Evolutionary conservation across 345 rosid genomes (phyloP).

Genomic region (Passiflora organensis): DNA sequence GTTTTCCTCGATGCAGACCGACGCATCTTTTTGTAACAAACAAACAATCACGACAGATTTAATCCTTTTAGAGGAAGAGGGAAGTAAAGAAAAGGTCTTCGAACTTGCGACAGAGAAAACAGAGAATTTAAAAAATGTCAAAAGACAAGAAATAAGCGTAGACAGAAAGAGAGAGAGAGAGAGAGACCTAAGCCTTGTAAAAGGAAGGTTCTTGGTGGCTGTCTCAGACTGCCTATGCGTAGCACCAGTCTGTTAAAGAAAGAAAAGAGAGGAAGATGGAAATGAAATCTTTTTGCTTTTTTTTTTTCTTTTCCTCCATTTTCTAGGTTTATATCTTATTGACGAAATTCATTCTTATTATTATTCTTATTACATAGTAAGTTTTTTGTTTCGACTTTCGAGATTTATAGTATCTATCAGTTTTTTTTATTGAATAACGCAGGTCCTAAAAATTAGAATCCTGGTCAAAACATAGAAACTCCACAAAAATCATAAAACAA

Average conservation of each 20-base stretch:
- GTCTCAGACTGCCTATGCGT: background rate
- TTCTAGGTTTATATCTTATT: background rate
- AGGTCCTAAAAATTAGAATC: too few relatives aligned
- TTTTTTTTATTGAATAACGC: too few relatives aligned
- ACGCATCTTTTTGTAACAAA: constrained; percentile 58
- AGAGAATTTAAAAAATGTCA: background rate
- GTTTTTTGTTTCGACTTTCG: too few relatives aligned
- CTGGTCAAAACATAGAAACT: too few relatives aligned
- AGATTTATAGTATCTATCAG: too few relatives aligned
- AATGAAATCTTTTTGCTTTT: background rate
- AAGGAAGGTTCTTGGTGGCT: constrained; percentile 2
- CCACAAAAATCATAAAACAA: too few relatives aligned
- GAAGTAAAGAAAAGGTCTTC: too few relatives aligned
- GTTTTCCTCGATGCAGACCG: constrained; percentile 71
- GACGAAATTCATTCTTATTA: too few relatives aligned
- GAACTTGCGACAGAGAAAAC: constrained; percentile 20
- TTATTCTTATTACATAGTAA: too few relatives aligned
- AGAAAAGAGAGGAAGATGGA: background rate
- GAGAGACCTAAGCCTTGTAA: constrained; percentile 1
- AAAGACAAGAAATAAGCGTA: background rate
- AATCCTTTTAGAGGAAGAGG: background rate
- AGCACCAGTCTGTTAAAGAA: constrained; percentile 1
- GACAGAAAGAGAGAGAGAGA: background rate
- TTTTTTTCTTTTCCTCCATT: background rate
- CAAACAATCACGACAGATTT: background rate